Evolutionary conservation across 2,329 filamentous ascomycete species (phyloP), one percentile per base, ranked within the genome.

Genomic region (Didymella lethalis): DNA sequence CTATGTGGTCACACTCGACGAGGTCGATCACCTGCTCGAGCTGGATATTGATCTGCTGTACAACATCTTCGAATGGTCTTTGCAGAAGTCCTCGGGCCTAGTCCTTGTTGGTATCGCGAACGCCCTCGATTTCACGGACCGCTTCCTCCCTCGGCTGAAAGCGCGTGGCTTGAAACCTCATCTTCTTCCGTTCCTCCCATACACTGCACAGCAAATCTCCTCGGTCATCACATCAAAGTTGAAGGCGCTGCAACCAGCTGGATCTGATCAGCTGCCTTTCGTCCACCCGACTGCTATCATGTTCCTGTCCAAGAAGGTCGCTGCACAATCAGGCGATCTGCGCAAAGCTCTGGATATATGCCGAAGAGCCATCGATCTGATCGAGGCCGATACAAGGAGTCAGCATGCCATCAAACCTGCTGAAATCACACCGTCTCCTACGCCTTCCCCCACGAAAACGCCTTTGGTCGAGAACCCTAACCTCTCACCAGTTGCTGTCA

Each of bases 261-360:
- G 78, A 3, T 74, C 83, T 6, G 84, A 85, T 59, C 90, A 87
- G 61, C 80, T 96, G 3, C 95, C 95, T 0, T 97, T 98, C 71
- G 87, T 99, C 59, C 94, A 98, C 71, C 94, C 94, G 0, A 91
- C 92, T 12, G 95, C 95, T 18, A 93, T 99, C 67, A 92, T 96
- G 71, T 88, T 99, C 44, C 96, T 94, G 75, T 90, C 95, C 7
- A 92, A 95, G 75, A 99, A 98, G 76, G 92, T 99, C 16, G 90
- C 95, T 4, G 92, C 90, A 53, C 94, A 98, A 75, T 97, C 92
- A 0, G 95, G 95, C 43, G 95, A 99, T 76, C 79, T 99, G 48
- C 91, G 95, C 61, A 97, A 96, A 77, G 94, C 93, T 0, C 97
- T 98, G 70, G 94, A 97, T 76, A 92, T 99, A 59, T 93, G 94